Evolutionary conservation across 2,329 filamentous ascomycete genomes (phyloP).

Genomic region (Arthrinium phaeospermum): DNA sequence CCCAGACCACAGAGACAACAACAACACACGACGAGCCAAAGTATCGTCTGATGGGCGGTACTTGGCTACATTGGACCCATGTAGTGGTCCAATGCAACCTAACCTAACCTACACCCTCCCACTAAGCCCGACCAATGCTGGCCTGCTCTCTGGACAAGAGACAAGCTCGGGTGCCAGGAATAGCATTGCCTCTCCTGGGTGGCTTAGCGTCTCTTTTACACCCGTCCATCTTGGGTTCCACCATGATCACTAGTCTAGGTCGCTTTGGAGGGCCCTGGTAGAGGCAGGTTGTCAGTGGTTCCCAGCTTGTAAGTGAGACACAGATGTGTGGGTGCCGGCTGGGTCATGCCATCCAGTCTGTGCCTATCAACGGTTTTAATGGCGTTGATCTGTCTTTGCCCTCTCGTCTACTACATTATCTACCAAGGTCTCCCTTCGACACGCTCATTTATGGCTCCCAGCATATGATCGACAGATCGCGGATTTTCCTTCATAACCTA

Average conservation of each 20-base stretch:
- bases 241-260: constrained; percentile 31
- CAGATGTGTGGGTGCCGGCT: constrained; percentile 47
- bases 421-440: constrained; percentile 40
- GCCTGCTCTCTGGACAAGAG: background rate
- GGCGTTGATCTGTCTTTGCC: constrained; percentile 44
- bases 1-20: background rate
- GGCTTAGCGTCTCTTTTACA: constrained; percentile 21
- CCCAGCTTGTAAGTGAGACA: constrained; percentile 54
- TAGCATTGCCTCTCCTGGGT: constrained; percentile 21
- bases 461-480: constrained; percentile 43
- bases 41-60: constrained; percentile 17
- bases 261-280: constrained; percentile 34
- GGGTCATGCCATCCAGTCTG: constrained; percentile 36
- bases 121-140: constrained; percentile 11
- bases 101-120: constrained; percentile 5
- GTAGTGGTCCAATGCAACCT: constrained; percentile 7
- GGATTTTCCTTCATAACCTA: constrained; percentile 42
- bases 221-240: constrained; percentile 20
- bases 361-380: constrained; percentile 49
- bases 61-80: background rate
- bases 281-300: constrained; percentile 44
- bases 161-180: constrained; percentile 19
- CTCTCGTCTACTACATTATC: constrained; percentile 42
- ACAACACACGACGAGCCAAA: constrained; percentile 13
- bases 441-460: constrained; percentile 39